Evolutionary conservation across 148 eudicot genomes (phyloP).

Genomic region (Chenopodium berlandieri): DNA sequence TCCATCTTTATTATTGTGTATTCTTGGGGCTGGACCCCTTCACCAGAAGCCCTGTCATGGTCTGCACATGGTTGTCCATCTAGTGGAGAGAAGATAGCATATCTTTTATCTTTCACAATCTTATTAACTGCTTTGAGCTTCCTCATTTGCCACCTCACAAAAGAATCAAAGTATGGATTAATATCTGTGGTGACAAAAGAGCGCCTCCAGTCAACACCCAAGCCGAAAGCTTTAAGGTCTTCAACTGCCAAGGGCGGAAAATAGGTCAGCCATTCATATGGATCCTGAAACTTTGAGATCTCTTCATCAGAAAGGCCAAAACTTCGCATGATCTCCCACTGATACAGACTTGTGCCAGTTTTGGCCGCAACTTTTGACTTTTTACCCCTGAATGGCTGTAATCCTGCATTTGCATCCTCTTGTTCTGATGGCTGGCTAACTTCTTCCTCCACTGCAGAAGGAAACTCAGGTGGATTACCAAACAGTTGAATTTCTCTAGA

Average conservation of each 20-base stretch:
- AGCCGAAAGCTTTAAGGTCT: slow-evolving; percentile 82
- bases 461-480: slow-evolving; percentile 79
- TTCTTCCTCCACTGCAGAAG: slow-evolving; percentile 47
- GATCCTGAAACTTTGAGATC: slow-evolving; percentile 63
- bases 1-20: slow-evolving; percentile 93
- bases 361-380: slow-evolving; percentile 83
- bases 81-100: slow-evolving; percentile 68
- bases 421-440: slow-evolving; percentile 30
- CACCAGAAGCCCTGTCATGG: slow-evolving; percentile 97
- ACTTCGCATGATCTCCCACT: slow-evolving; percentile 94
- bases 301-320: slow-evolving; percentile 74
- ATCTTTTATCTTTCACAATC: slow-evolving; percentile 81
- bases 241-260: slow-evolving; percentile 82
- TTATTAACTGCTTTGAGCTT: slow-evolving; percentile 73
- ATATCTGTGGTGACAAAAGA: slow-evolving; percentile 81
- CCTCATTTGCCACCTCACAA: slow-evolving; percentile 86
- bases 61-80: slow-evolving; percentile 99
- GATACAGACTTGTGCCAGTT: slow-evolving; percentile 64
- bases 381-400: slow-evolving; percentile 68
- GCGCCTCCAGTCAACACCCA: slow-evolving; percentile 91
- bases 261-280: slow-evolving; percentile 67
- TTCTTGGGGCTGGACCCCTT: slow-evolving; percentile 93
- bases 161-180: slow-evolving; percentile 78
- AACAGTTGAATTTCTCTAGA: slow-evolving; percentile 24
- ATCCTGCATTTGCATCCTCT: slow-evolving; percentile 39